Evolutionary conservation across 305 asterid species (phyloP).

Genomic region (Fraxinus velutina): DNA sequence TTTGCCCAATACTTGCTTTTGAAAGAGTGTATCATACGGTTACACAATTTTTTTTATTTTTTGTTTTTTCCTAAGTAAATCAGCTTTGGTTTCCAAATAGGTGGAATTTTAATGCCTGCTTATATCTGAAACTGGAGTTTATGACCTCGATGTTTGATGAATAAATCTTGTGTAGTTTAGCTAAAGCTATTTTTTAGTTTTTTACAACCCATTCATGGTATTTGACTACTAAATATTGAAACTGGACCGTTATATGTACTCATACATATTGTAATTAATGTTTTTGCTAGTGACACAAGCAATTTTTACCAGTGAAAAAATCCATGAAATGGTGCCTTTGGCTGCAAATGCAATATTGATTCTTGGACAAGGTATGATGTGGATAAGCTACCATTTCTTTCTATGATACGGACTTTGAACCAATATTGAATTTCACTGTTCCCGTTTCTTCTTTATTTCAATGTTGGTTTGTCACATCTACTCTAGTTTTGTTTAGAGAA

Average conservation of each 20-base stretch:
- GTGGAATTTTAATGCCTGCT: not conserved
- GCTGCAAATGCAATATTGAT: constrained; percentile 60
- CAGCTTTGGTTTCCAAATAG: not conserved
- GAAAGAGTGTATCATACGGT: not conserved
- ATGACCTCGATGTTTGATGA: not conserved
- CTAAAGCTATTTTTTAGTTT: not conserved
- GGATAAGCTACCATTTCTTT: not conserved
- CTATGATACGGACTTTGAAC: not conserved
- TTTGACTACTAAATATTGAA: constrained; percentile 2
- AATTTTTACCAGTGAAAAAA: constrained; percentile 69
- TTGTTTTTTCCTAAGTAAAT: not conserved
- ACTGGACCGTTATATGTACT: not conserved
- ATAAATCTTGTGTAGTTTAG: not conserved
- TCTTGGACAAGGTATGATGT: constrained; percentile 74
- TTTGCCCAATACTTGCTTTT: not conserved
- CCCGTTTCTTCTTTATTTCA: constrained; percentile 10
- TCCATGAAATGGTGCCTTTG: constrained; percentile 65
- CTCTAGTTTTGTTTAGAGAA: not conserved
- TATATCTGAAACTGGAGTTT: not conserved
- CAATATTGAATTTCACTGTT: not conserved
- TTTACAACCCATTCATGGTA: not conserved
- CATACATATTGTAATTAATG: constrained; percentile 10
- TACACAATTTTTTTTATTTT: not conserved
- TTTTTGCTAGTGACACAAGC: constrained; percentile 51
- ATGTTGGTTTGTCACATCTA: constrained; percentile 9